Evolutionary conservation across 176 grass and related monocot genomes (phyloP).

Genomic region (Aegilops tauschii): DNA sequence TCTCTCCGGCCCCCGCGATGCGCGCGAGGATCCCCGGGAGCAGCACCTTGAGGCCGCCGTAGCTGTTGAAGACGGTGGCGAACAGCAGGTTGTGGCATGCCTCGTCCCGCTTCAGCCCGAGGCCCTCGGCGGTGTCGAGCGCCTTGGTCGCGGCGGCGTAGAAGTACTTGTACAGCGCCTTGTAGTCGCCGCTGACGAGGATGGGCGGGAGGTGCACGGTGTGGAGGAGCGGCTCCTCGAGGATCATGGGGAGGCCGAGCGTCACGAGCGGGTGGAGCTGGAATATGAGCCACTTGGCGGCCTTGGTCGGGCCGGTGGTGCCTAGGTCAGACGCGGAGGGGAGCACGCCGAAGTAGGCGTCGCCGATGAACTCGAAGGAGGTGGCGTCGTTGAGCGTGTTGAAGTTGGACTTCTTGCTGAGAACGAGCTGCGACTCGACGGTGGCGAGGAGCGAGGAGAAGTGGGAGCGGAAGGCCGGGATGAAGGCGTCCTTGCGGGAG

Average conservation of each 20-base stretch:
- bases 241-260: conserved; percentile 44
- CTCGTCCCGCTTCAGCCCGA: conserved; percentile 56
- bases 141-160: not conserved
- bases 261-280: conserved; percentile 53
- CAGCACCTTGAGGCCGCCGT: conserved; percentile 62
- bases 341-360: conserved; percentile 60
- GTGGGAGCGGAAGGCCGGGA: conserved; percentile 55
- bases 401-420: conserved; percentile 44
- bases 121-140: conserved; percentile 44
- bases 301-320: conserved; percentile 27
- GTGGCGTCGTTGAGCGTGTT: conserved; percentile 61
- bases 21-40: conserved; percentile 40
- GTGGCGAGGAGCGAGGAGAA: conserved; percentile 49
- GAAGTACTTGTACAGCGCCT: conserved; percentile 58
- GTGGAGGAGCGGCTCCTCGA: conserved; percentile 76
- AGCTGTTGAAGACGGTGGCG: conserved; percentile 66
- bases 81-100: conserved; percentile 78
- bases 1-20: conserved; percentile 18
- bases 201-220: conserved; percentile 45
- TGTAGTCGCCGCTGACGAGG: conserved; percentile 49
- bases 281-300: conserved; percentile 57
- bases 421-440: conserved; percentile 45
- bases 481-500: conserved; percentile 53
- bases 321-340: conserved; percentile 35
- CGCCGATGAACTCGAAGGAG: conserved; percentile 67